Evolutionary conservation across 306 rosid genomes (phyloP).

Genomic region (Castanospermum australe): DNA sequence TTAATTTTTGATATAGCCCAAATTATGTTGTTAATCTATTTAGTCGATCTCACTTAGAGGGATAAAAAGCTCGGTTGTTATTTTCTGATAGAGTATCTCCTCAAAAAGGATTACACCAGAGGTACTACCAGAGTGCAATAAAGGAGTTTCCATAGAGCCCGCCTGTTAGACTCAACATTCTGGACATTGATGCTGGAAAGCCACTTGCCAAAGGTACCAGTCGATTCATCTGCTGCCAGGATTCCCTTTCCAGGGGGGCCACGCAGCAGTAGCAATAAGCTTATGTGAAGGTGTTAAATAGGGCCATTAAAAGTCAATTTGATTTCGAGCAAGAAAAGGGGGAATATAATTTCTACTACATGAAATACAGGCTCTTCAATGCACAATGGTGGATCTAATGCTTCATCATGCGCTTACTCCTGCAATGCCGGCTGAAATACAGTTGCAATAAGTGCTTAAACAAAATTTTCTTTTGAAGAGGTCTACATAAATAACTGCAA

Average conservation of each 20-base stretch:
- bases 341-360: not conserved
- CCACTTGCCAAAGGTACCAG: conserved; percentile 60
- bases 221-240: conserved; percentile 71
- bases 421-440: not conserved
- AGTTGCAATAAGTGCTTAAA: not conserved
- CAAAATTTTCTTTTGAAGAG: not conserved
- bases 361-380: not conserved
- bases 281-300: conserved; percentile 31
- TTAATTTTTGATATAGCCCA: no score
- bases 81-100: no score
- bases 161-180: no score
- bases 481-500: no score
- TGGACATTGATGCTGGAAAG: no score
- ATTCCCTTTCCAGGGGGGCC: conserved; percentile 71
- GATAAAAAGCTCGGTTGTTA: no score
- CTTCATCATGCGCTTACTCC: not conserved
- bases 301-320: not conserved
- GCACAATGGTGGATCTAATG: not conserved
- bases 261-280: conserved; percentile 55
- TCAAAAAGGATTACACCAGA: no score
- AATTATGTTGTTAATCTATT: no score
- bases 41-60: no score
- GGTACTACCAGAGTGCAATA: no score
- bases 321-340: not conserved
- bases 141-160: no score